These are phyloP conservation scores for Capsella bursapastoris DNA, from an alignment of 345 rosid genomes.

Conservation along the genomic window DNA sequence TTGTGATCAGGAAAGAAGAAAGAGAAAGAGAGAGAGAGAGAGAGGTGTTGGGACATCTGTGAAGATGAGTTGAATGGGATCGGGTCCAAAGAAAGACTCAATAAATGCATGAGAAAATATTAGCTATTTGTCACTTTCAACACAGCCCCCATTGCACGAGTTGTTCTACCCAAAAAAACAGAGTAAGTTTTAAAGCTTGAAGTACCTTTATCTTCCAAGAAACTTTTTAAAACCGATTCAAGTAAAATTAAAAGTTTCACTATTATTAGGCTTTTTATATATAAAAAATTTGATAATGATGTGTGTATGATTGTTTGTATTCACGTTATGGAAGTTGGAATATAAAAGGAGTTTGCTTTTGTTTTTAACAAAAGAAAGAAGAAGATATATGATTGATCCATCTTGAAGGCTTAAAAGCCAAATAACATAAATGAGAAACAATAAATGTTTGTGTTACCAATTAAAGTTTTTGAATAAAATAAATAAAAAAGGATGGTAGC, in stretches of 20 bases:
- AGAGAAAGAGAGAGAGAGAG: neutral
- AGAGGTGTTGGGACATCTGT: constrained; percentile 33
- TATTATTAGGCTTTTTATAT: neutral
- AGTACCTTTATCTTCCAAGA: constrained; percentile 28
- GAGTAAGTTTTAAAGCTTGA: constrained; percentile 12
- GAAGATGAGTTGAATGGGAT: constrained; percentile 44
- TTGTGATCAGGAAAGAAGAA: constrained; percentile 23
- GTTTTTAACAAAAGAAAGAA: neutral
- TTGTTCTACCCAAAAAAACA: constrained; percentile 37
- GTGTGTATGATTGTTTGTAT: constrained; percentile 42
- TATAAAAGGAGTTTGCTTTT: constrained; percentile 23
- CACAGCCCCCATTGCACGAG: constrained; percentile 48
- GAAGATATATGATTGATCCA: constrained; percentile 34
- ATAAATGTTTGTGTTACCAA: constrained; percentile 34
- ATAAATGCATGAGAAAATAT: constrained; percentile 44
- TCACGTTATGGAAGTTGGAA: constrained; percentile 38
- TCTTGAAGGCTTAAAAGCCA: constrained; percentile 45
- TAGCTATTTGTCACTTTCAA: constrained; percentile 50
- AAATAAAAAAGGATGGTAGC: constrained; percentile 18
- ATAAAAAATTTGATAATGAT: constrained; percentile 25
- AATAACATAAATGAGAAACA: constrained; percentile 40
- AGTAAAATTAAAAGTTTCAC: constrained; percentile 8
- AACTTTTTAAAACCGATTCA: constrained; percentile 4
- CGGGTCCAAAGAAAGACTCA: constrained; percentile 42
- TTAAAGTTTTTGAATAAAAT: constrained; percentile 24